Percentiles rank a stretch among this genome's conserved stretches.
Conservation (phyloP, 306 rosid genomes). For the Gastrolobium bilobum region DNA sequence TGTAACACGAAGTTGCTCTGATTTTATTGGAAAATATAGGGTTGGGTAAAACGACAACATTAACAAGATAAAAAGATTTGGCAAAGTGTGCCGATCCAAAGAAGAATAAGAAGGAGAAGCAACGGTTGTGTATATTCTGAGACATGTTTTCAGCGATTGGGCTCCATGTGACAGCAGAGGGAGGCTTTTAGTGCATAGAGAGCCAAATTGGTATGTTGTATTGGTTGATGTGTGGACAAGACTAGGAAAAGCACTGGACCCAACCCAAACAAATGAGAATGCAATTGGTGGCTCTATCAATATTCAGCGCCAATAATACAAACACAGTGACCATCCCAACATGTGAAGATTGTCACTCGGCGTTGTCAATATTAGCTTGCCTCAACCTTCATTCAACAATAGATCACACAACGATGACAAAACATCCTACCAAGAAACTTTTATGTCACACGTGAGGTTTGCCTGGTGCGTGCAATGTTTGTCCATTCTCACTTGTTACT, state of each 20-base stretch:
- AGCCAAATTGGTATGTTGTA: constrained; percentile 35
- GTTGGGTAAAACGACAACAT: too few relatives aligned
- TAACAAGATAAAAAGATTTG: too few relatives aligned
- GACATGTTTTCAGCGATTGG: constrained; percentile 43
- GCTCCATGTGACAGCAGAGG: constrained; percentile 57
- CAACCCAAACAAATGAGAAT: constrained; percentile 33
- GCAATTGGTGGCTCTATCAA: constrained; percentile 20
- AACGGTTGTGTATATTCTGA: neutral
- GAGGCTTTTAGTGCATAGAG: constrained; percentile 38
- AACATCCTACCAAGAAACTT: constrained; percentile 52
- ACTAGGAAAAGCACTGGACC: constrained; percentile 29
- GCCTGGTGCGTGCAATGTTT: constrained; percentile 37
- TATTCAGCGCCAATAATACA: constrained; percentile 42
- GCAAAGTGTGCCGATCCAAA: too few relatives aligned
- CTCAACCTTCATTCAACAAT: constrained; percentile 7
- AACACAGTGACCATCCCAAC: constrained; percentile 45
- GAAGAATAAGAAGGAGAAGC: too few relatives aligned
- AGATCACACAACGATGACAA: constrained; percentile 62
- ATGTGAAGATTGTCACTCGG: constrained; percentile 54
- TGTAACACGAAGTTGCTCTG: too few relatives aligned
- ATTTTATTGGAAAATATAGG: too few relatives aligned
- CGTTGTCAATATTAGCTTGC: constrained; percentile 42
- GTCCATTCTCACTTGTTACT: constrained; percentile 12
- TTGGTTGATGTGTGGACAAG: constrained; percentile 40
- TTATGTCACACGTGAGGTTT: constrained; percentile 60